Percentiles rank a stretch among this genome's conserved stretches.
These are phyloP conservation scores for Gymnopilus junonius DNA, from an alignment of 768 basidiomycete species.

Conservation along the genomic window DNA sequence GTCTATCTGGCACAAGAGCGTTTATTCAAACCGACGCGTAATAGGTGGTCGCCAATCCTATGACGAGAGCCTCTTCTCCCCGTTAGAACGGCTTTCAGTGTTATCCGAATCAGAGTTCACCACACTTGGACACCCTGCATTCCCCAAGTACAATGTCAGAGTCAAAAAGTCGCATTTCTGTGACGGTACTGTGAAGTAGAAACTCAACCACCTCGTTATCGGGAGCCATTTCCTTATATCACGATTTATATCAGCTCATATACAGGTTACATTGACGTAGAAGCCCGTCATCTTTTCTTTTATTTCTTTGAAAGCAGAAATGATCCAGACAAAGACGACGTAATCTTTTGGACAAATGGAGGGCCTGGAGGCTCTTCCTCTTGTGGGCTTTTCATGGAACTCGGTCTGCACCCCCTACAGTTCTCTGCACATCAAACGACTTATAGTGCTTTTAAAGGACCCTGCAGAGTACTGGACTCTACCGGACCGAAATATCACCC, in stretches of 20 bases:
- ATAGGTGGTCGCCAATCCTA: constrained; percentile 13
- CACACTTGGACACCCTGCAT: constrained; percentile 47
- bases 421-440: background rate
- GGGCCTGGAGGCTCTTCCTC: constrained; percentile 49
- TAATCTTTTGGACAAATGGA: constrained; percentile 61
- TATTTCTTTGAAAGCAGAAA: constrained; percentile 78
- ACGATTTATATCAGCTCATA: constrained; percentile 43
- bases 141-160: constrained; percentile 54
- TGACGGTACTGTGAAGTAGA: constrained; percentile 58
- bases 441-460: constrained; percentile 44
- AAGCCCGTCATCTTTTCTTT: constrained; percentile 69
- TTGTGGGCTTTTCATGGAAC: constrained; percentile 74
- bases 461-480: constrained; percentile 62
- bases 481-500: constrained; percentile 57
- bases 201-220: background rate
- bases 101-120: constrained; percentile 41
- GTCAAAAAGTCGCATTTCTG: constrained; percentile 65
- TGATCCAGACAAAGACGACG: constrained; percentile 62
- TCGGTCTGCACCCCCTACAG: constrained; percentile 50
- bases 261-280: constrained; percentile 70
- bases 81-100: constrained; percentile 34
- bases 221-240: background rate
- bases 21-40: no score
- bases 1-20: background rate
- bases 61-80: constrained; percentile 36